Percentiles rank a stretch among this genome's conserved stretches.
These are phyloP conservation scores for Bolboschoenus planiculmis DNA, from an alignment of 176 grass and related monocot genomes.

Conservation along the genomic window DNA sequence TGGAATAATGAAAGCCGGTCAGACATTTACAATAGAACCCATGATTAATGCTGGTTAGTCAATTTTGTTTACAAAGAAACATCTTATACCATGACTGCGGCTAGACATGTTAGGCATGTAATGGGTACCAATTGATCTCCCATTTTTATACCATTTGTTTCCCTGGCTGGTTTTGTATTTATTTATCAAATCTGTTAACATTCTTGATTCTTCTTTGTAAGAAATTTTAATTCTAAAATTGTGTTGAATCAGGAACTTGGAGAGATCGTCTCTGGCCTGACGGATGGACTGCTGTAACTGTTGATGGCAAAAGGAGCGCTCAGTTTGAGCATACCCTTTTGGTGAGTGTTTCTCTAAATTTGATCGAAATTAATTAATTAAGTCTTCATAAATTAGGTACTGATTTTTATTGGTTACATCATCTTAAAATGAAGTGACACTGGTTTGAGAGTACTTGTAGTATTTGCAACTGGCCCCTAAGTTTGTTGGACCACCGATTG, in stretches of 20 bases:
- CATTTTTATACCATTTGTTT: not conserved
- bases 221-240: constrained; percentile 22
- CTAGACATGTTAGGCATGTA: not conserved
- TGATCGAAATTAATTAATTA: constrained; percentile 7
- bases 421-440: not conserved
- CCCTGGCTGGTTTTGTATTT: not conserved
- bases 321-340: constrained; percentile 97
- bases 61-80: constrained; percentile 7
- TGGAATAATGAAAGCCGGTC: constrained; percentile 96
- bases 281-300: constrained; percentile 85
- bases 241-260: constrained; percentile 56
- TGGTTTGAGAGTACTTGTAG: not conserved
- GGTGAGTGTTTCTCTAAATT: constrained; percentile 39
- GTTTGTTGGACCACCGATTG: too few relatives aligned
- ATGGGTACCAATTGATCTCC: not conserved
- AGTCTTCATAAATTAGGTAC: not conserved
- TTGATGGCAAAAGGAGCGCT: constrained; percentile 95
- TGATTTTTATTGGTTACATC: not conserved
- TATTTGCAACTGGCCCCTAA: not conserved
- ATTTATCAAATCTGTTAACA: not conserved
- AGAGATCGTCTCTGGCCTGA: constrained; percentile 85
- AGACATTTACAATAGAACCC: constrained; percentile 96
- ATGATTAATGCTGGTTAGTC: constrained; percentile 91
- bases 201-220: not conserved
- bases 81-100: not conserved